Evolutionary conservation across 306 rosid genomes (phyloP).

Genomic region (Trichosanthes truncata): DNA sequence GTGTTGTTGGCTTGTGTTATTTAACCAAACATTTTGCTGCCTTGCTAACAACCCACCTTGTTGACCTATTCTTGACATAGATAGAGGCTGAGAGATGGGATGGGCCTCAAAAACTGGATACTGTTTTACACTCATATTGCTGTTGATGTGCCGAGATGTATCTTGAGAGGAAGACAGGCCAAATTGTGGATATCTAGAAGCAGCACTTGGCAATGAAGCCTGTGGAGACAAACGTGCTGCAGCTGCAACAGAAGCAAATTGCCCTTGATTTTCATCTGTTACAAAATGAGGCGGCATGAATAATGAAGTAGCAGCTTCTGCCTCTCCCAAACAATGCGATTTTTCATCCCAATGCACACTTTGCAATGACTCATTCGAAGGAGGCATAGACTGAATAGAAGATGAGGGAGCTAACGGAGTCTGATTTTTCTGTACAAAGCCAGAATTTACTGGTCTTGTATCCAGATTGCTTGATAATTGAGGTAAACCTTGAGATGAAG

Average conservation of each 20-base stretch:
- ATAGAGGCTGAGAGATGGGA: slow-evolving; percentile 19
- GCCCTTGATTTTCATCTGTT: slow-evolving; percentile 34
- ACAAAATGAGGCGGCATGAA: slow-evolving; percentile 22
- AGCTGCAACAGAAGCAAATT: slow-evolving; percentile 15
- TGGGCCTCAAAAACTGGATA: slow-evolving; percentile 31
- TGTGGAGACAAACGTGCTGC: slow-evolving; percentile 18
- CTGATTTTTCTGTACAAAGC: slow-evolving; percentile 24
- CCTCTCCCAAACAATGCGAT: slow-evolving; percentile 11
- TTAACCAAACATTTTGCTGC: slow-evolving; percentile 23
- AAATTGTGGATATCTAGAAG: slow-evolving; percentile 21
- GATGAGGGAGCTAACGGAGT: slow-evolving; percentile 20
- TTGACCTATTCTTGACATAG: slow-evolving; percentile 18
- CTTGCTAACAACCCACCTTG: slow-evolving; percentile 22
- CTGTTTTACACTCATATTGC: slow-evolving; percentile 20
- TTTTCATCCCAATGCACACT: slow-evolving; percentile 34
- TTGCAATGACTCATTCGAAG: slow-evolving; percentile 24
- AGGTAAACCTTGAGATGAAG: slow-evolving; percentile 24
- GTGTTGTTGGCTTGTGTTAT: slow-evolving; percentile 20
- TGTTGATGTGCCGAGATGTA: slow-evolving; percentile 15
- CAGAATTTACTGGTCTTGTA: slow-evolving; percentile 20
- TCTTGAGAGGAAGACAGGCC: slow-evolving; percentile 24
- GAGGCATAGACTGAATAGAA: slow-evolving; percentile 16
- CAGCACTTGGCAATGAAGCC: slow-evolving; percentile 18
- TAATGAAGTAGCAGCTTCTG: slow-evolving; percentile 16
- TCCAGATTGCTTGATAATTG: slow-evolving; percentile 23